A percentile compares a stretch with the other conserved stretches of the same genome.
These are phyloP conservation scores for Trichomonas gallinae DNA, from an alignment of 208 protist species.

Conservation along the genomic window DNA sequence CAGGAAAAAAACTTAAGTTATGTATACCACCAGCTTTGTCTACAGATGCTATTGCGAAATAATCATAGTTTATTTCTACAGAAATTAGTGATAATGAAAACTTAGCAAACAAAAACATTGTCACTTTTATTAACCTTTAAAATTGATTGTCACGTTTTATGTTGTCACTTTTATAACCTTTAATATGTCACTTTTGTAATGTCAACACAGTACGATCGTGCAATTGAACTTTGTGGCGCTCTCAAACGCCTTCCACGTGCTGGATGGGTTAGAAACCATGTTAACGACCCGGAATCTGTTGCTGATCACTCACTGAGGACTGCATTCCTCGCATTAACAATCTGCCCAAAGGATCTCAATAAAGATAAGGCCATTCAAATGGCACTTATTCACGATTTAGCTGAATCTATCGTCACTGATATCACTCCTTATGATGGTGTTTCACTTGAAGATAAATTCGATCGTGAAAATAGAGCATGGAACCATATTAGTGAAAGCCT, in stretches of 20 bases:
- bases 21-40: no score
- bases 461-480: neutral
- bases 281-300: slow-evolving; percentile 14
- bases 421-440: slow-evolving; percentile 4
- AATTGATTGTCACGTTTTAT: no score
- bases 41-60: no score
- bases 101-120: no score
- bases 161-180: no score
- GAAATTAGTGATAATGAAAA: no score
- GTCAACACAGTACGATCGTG: neutral
- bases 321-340: neutral
- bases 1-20: no score
- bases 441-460: neutral
- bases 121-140: no score
- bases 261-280: neutral
- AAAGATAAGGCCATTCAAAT: neutral
- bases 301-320: slow-evolving; percentile 8
- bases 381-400: neutral
- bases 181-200: no score
- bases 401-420: neutral
- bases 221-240: neutral
- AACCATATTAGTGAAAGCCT: neutral
- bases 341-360: neutral
- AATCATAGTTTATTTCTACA: no score
- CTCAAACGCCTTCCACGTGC: neutral